Base-by-base conservation (phyloP, 2,329 filamentous ascomycete genomes). In the Trichoderma sp. region DNA sequence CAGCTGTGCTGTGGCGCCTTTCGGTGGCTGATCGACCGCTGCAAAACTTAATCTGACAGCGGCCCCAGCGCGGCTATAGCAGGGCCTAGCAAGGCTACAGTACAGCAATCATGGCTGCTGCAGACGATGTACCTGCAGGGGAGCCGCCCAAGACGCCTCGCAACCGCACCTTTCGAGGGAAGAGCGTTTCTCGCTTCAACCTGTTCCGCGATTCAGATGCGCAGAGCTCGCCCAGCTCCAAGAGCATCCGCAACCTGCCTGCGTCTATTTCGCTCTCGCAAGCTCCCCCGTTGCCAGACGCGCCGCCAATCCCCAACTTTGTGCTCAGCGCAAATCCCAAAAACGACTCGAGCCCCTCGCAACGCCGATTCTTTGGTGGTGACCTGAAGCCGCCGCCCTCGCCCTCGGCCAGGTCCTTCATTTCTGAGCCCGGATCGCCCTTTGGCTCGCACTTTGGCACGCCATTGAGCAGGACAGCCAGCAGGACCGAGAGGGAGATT, bases 161-260 rank as follows among this genome's bases (percentile, higher is more conserved):
- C 59, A 83, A 82, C 72, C 83, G 81, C 73, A 79, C 71, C 38
- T 79, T 84, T 27, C 80, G 83, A 6, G 83, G 83, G 35, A 84
- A 83, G 67, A 84, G 83, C 77, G 78, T 83, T 11, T 83, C 82
- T 56, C 79, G 77, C 3, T 83, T 85, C 72, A 80, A 84, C 38
- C 79, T 83, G 45, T 84, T 79, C 76, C 77, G 77, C 60, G 80
- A 81, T 76, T 53, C 68, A 60, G 75, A 77, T 74, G 64, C 76
- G 60, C 35, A 75, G 73, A 60, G 59, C 29, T 53, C 77, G 78
- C 29, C 76, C 21, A 21, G 71, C 21, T 73, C 78, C 72, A 78
- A 75, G 75, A 80, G 77, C 71, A 56, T 78, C 65, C 62, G 75
- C 35, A 71, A 73, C 31, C 62, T 18, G 14, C 24, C 74, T 64